Percentiles rank a stretch among this genome's conserved stretches.
Evolutionary conservation across 805 yeast species (phyloP).

Genomic region (Scheffersomyces coipomensis): DNA sequence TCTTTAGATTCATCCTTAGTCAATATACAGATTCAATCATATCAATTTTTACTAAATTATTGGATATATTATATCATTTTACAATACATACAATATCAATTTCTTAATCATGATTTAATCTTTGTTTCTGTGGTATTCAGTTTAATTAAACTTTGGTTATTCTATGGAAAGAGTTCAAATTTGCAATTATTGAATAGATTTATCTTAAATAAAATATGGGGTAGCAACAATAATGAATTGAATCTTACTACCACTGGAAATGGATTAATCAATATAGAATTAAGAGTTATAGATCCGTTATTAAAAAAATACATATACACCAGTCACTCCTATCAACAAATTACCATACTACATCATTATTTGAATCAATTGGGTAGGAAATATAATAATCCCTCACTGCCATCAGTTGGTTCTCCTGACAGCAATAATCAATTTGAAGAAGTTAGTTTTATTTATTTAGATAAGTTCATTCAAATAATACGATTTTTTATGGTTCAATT

Average conservation of each 20-base stretch:
- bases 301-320: not conserved
- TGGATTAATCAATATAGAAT: not conserved
- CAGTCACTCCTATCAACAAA: not conserved
- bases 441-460: not conserved
- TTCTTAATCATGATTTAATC: not conserved
- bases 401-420: too few species aligned
- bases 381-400: too few species aligned
- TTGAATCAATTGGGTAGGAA: not conserved
- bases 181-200: constrained; percentile 2
- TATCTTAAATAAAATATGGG: not conserved
- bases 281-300: not conserved
- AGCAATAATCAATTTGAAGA: not conserved
- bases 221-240: not conserved
- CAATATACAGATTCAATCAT: not conserved
- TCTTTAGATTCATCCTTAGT: constrained; percentile 6
- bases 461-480: not conserved
- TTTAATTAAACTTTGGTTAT: constrained; percentile 6
- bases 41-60: constrained; percentile 9
- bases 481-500: not conserved
- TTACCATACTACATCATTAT: not conserved
- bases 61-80: constrained; percentile 7
- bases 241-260: not conserved
- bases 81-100: constrained; percentile 1
- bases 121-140: not conserved
- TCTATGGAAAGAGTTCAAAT: constrained; percentile 4